Base-by-base conservation (phyloP, 192 early-diverging fungal species). In the Umbelopsis vinacea region DNA sequence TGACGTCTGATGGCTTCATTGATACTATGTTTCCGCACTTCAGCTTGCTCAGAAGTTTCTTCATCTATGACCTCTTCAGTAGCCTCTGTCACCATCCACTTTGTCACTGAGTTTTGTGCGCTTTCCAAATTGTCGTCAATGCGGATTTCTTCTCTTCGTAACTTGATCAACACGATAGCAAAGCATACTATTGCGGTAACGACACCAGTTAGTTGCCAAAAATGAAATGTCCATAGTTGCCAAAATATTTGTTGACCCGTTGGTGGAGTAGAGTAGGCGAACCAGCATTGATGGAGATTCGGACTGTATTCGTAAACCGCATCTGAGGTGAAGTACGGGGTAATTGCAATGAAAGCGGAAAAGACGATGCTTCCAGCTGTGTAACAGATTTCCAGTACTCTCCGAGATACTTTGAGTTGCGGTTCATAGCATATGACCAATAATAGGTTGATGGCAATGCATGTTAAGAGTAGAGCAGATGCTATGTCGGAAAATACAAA, bases 401-500 rank as follows among this genome's bases (percentile, higher is more conserved):
- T 63, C 3, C 15, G 3, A 12, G 57, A 63, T 38, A 17, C 14
- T 14, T 17, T 14, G 0, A 63, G 8, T 6, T 14, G 53, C 11
- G 57, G 2, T n/a, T 37, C 26, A 19, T 38, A n/a, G 17, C 23
- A 22, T 17, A 63, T 63, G 5, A 19, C 12, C 17, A 63, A 3
- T 3, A 19, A 37, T 37, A 63, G 33, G 57, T 63, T 63, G 33
- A 63, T 38, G 8, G 57, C 57, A 37, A 63, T 63, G 5, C 57
- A 63, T 12, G 57, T 63, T 14, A 63, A n/a, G 0, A 63, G 15
- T 2, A 63, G 17, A 0, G 57, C 0, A 29, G 57, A 29, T 12
- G 26, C 33, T 17, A 63, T 17, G 14, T 63, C 57, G 11, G 29
- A 37, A 33, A 37, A 14, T n/a, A 63, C 57, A 14, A 63, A 63